Conservation (phyloP, 106 monocot genomes). For the Agapanthus africanus region DNA sequence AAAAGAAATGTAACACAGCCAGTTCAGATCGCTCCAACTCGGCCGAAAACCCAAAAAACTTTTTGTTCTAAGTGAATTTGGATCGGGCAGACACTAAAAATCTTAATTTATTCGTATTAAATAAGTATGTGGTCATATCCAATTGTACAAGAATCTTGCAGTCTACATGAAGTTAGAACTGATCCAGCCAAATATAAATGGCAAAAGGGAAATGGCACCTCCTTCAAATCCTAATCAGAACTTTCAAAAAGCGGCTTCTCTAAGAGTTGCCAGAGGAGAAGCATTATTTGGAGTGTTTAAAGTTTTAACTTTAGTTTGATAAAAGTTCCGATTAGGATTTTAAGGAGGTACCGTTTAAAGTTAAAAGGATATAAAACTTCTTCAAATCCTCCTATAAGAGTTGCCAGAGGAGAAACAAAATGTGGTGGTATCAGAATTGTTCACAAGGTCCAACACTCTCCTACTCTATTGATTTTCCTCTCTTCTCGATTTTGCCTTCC, state of each 20-base stretch:
- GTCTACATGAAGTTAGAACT: too few relatives aligned
- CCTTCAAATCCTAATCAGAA: neutral
- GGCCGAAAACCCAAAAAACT: neutral
- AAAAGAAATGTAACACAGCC: neutral
- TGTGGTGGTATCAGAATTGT: neutral
- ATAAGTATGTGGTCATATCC: neutral
- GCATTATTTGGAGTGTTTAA: too few relatives aligned
- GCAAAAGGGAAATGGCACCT: neutral
- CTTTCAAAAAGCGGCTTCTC: neutral
- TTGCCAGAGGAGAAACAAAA: neutral
- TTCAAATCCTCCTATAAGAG: too few relatives aligned
- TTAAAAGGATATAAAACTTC: too few relatives aligned
- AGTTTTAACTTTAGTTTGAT: too few relatives aligned
- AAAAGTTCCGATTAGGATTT: too few relatives aligned
- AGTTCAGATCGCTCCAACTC: neutral
- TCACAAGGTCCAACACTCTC: neutral
- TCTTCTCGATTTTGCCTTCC: neutral
- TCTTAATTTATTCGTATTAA: neutral
- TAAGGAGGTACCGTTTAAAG: too few relatives aligned
- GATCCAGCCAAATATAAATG: too few relatives aligned
- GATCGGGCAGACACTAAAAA: neutral
- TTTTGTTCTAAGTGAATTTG: neutral
- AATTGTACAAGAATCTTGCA: neutral
- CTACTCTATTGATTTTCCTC: neutral
- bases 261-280: too few relatives aligned